Percentiles rank a stretch among this genome's conserved stretches.
phyloP scores from a whole-genome alignment of 2,329 filamentous ascomycete genomes.

The Pochonia chlamydosporia region DNA sequence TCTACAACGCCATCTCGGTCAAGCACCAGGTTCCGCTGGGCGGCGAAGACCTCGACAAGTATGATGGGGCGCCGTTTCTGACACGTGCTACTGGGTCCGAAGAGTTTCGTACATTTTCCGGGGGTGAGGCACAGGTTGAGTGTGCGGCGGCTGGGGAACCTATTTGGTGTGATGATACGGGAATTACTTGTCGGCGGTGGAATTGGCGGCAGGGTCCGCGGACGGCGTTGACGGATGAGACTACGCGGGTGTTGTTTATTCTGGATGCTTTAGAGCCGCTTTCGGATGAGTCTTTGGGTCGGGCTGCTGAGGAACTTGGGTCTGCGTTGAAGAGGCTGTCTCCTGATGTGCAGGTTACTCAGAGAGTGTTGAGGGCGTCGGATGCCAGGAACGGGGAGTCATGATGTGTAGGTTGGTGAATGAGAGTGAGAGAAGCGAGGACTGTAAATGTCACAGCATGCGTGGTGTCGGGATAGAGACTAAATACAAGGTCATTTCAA shows the following conservation, averaged over 20 bases:
- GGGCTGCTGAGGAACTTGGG: neutral
- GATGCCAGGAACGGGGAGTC: too few relatives aligned
- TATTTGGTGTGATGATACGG: slow-evolving; percentile 14
- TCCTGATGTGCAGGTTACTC: neutral
- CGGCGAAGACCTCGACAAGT: slow-evolving; percentile 16
- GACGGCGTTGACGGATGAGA: slow-evolving; percentile 11
- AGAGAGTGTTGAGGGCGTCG: too few relatives aligned
- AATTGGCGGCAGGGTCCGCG: slow-evolving; percentile 15
- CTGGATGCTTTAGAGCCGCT: neutral
- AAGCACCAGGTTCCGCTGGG: slow-evolving; percentile 15
- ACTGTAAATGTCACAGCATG: too few relatives aligned
- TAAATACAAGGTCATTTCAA: too few relatives aligned
- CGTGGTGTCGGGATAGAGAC: too few relatives aligned
- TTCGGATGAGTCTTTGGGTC: neutral
- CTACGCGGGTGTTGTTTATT: neutral
- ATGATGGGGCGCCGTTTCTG: slow-evolving; percentile 11
- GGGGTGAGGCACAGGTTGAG: slow-evolving; percentile 7
- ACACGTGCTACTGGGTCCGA: slow-evolving; percentile 10
- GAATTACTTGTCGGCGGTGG: slow-evolving; percentile 15
- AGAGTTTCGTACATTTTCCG: neutral
- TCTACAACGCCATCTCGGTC: slow-evolving; percentile 17
- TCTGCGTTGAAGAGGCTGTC: neutral
- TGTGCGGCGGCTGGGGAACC: slow-evolving; percentile 9
- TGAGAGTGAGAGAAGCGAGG: too few relatives aligned
- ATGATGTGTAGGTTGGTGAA: too few relatives aligned